Percentiles rank a stretch among this genome's conserved stretches.
Conservation (phyloP, 192 early-diverging fungal species). For the Entophlyctis helioformis region DNA sequence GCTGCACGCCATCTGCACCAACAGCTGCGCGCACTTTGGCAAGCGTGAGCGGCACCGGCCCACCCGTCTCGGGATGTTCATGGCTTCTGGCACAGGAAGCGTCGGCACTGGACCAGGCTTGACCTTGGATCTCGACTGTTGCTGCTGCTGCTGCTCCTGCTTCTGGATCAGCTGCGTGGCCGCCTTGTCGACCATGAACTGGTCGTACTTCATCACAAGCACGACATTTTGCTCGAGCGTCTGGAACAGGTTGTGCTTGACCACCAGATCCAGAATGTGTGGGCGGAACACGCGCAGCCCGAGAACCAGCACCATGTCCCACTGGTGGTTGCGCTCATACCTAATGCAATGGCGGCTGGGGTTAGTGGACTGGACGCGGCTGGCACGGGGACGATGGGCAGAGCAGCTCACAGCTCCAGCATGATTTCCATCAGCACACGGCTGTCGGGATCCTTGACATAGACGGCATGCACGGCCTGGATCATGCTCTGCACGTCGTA, state of each 20-base stretch:
- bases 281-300: slow-evolving; percentile 59
- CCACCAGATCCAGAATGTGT: slow-evolving; percentile 66
- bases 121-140: slow-evolving; percentile 84
- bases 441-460: slow-evolving; percentile 45
- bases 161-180: too few species aligned
- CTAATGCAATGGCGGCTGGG: too few species aligned
- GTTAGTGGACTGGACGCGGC: too few species aligned
- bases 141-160: too few species aligned
- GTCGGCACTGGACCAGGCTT: slow-evolving; percentile 66
- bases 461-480: slow-evolving; percentile 57
- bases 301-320: slow-evolving; percentile 69
- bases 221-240: slow-evolving; percentile 68
- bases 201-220: slow-evolving; percentile 78
- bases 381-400: too few species aligned
- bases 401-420: too few species aligned
- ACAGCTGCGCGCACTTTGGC: slow-evolving; percentile 61
- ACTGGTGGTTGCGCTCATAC: slow-evolving; percentile 56
- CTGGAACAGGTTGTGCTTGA: slow-evolving; percentile 65
- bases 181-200: too few species aligned
- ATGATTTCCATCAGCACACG: slow-evolving; percentile 56
- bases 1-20: too few species aligned
- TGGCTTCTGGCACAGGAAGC: slow-evolving; percentile 79
- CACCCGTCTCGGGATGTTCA: slow-evolving; percentile 68
- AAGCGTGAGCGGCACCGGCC: slow-evolving; percentile 90
- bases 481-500: slow-evolving; percentile 68